phyloP scores from a whole-genome alignment of 2,329 filamentous ascomycete genomes.

The Aspergillus pseudoterreus region DNA sequence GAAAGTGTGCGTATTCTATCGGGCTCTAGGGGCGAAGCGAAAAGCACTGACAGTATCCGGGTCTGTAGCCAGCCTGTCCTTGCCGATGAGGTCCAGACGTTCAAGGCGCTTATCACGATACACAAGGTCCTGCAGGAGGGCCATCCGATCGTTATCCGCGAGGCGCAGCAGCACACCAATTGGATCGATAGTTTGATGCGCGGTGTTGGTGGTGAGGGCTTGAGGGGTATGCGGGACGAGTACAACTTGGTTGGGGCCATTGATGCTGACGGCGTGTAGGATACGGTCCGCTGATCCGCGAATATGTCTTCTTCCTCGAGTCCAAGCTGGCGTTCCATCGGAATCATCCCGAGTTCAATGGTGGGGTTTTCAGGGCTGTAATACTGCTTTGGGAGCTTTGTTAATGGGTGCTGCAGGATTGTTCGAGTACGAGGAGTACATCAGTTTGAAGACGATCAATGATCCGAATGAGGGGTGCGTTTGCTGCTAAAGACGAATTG shows the following conservation, averaged over 20 bases:
- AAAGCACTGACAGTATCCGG: background rate
- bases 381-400: background rate
- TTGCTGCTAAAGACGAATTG: background rate
- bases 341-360: constrained; percentile 96
- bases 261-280: constrained; percentile 38
- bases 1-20: constrained; percentile 75
- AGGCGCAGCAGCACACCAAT: constrained; percentile 80
- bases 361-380: constrained; percentile 37
- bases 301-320: constrained; percentile 94
- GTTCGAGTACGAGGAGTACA: constrained; percentile 98
- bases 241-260: background rate
- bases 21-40: background rate
- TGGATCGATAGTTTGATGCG: constrained; percentile 93
- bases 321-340: constrained; percentile 96
- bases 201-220: constrained; percentile 75
- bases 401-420: constrained; percentile 50
- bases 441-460: constrained; percentile 95
- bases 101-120: constrained; percentile 95
- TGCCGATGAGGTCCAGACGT: constrained; percentile 97
- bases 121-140: constrained; percentile 98
- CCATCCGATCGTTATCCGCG: constrained; percentile 79
- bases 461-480: constrained; percentile 91
- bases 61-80: constrained; percentile 83
- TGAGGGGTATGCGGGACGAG: constrained; percentile 58
- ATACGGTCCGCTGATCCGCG: constrained; percentile 87